These are phyloP conservation scores for Tulasnella sp. DNA, from an alignment of 768 basidiomycete species.

Conservation along the genomic window DNA sequence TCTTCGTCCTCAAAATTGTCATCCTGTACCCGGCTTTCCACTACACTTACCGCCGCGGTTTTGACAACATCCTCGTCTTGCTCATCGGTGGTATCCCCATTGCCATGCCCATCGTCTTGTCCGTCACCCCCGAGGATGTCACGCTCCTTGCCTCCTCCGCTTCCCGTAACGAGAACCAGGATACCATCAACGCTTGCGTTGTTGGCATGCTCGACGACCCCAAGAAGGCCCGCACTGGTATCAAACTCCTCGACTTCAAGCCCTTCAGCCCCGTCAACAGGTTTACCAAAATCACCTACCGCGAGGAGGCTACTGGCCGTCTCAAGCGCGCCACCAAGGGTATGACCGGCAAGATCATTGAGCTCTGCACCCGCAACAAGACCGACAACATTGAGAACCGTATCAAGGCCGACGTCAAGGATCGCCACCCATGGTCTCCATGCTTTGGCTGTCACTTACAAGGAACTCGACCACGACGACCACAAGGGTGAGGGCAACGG, in stretches of 20 bases:
- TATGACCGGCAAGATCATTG: conserved; percentile 98
- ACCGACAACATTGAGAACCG: conserved; percentile 81
- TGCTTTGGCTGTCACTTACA: conserved; percentile 90
- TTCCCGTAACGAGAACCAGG: conserved; percentile 98
- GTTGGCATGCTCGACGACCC: conserved; percentile 67
- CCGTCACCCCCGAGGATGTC: conserved; percentile 89
- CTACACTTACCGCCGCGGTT: conserved; percentile 85
- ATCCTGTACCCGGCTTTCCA: conserved; percentile 87
- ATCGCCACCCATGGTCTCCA: conserved; percentile 93
- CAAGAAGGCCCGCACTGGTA: conserved; percentile 70
- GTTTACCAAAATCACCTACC: conserved; percentile 97
- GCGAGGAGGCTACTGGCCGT: conserved; percentile 85
- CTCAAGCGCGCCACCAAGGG: conserved; percentile 99
- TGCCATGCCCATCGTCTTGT: conserved; percentile 98
- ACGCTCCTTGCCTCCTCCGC: conserved; percentile 91
- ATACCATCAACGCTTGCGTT: conserved; percentile 88
- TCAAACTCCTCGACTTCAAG: conserved; percentile 97
- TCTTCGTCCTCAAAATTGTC: conserved; percentile 89
- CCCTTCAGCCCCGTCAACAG: conserved; percentile 99
- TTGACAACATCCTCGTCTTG: conserved; percentile 95
- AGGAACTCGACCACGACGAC: conserved; percentile 80
- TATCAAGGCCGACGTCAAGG: conserved; percentile 92
- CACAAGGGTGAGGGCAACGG: conserved; percentile 84
- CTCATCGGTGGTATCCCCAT: conserved; percentile 99
- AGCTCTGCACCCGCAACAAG: conserved; percentile 96